Evolutionary conservation across 1,139 yeast species (phyloP).

Genomic region (Debaryomyces sp.): DNA sequence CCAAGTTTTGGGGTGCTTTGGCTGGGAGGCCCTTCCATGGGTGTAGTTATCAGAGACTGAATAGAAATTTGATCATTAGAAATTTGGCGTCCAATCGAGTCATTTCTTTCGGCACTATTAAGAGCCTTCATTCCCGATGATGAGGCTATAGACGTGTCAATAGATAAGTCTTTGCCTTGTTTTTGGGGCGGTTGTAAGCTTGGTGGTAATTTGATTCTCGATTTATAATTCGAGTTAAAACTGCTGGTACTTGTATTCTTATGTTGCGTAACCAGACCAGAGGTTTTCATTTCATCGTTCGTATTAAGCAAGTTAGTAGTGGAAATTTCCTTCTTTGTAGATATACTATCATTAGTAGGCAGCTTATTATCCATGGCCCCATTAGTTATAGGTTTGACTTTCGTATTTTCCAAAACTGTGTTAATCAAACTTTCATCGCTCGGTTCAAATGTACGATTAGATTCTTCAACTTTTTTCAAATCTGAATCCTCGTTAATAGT

Average conservation of each 20-base stretch:
- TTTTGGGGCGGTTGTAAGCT: constrained; percentile 18
- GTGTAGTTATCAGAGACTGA: constrained; percentile 1
- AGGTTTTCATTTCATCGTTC: neutral
- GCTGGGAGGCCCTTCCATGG: constrained; percentile 8
- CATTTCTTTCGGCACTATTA: neutral
- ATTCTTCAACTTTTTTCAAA: neutral
- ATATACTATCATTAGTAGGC: neutral
- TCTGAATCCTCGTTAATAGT: neutral
- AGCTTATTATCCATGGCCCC: neutral
- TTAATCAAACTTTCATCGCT: neutral
- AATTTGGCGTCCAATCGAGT: neutral
- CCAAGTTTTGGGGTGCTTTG: constrained; percentile 18
- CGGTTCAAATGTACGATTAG: neutral
- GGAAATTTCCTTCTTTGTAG: neutral
- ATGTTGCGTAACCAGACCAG: neutral
- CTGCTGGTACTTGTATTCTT: constrained; percentile 30
- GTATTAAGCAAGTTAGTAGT: neutral
- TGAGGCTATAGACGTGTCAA: constrained; percentile 1
- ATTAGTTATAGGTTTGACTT: neutral
- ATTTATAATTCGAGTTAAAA: constrained; percentile 30
- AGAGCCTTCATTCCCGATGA: neutral
- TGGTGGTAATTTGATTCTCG: constrained; percentile 37
- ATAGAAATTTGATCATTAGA: constrained; percentile 7
- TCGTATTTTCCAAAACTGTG: neutral
- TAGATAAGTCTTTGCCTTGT: constrained; percentile 3